These are phyloP conservation scores for Trypanosoma lewisi DNA, from an alignment of 208 protist species.

Conservation along the genomic window DNA sequence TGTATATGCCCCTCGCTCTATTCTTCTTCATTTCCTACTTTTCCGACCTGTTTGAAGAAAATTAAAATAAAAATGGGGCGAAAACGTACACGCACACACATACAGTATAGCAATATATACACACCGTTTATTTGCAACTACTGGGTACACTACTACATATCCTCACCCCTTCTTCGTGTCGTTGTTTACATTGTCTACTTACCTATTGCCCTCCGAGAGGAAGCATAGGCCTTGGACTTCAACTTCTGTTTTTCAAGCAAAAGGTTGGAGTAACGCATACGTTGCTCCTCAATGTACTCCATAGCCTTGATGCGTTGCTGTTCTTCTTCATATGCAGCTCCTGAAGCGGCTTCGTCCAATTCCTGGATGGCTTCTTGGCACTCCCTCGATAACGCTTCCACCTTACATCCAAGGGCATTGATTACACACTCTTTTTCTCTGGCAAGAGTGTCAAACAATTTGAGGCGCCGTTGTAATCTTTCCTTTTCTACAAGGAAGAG, in stretches of 20 bases:
- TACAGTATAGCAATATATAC: too few relatives aligned
- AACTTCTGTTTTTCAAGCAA: constrained; percentile 47
- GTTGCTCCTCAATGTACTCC: constrained; percentile 72
- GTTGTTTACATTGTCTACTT: background rate
- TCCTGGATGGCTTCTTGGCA: constrained; percentile 72
- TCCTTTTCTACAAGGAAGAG: constrained; percentile 79
- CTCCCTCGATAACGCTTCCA: constrained; percentile 49
- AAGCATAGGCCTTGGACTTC: constrained; percentile 7
- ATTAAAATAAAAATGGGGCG: background rate
- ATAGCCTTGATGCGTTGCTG: constrained; percentile 63
- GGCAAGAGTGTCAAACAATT: constrained; percentile 59
- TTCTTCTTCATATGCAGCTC: constrained; percentile 67
- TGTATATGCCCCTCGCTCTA: background rate
- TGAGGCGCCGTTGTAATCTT: constrained; percentile 55
- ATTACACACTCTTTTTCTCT: constrained; percentile 83
- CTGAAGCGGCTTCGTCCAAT: constrained; percentile 65
- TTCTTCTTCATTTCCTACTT: background rate
- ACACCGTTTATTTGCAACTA: background rate
- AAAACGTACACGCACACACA: background rate
- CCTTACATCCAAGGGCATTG: constrained; percentile 47
- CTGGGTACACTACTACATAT: background rate
- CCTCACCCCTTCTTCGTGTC: too few relatives aligned
- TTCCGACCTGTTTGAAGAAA: too few relatives aligned
- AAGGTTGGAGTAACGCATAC: constrained; percentile 50
- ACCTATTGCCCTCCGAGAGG: constrained; percentile 2